phyloP scores from a whole-genome alignment of 129 eudicot genomes.

The Helichrysum umbraculigerum region DNA sequence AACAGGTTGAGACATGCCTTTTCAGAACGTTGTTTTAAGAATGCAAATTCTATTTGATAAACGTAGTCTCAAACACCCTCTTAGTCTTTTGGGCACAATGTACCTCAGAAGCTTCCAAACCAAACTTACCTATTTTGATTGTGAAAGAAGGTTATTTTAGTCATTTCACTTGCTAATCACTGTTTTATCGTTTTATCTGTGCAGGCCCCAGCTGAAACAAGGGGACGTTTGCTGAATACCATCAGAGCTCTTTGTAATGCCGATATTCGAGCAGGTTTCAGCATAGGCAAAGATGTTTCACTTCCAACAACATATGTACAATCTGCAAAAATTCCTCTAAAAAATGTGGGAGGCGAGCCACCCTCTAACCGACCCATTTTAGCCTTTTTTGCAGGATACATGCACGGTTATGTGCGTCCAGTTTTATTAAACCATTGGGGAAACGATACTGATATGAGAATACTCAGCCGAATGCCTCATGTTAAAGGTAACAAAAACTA shows the following conservation, averaged over 20 bases:
- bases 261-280: constrained; percentile 46
- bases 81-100: not conserved
- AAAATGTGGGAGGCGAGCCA: constrained; percentile 54
- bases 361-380: constrained; percentile 42
- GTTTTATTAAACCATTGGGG: constrained; percentile 60
- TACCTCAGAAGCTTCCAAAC: too few relatives aligned
- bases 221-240: constrained; percentile 45
- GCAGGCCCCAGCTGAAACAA: constrained; percentile 71
- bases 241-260: constrained; percentile 68
- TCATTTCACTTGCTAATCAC: not conserved
- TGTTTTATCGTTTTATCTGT: constrained; percentile 10
- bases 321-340: constrained; percentile 46
- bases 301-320: constrained; percentile 57
- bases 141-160: not conserved
- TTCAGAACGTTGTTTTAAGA: too few relatives aligned
- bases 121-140: too few relatives aligned
- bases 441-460: constrained; percentile 64
- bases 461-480: constrained; percentile 47
- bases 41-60: too few relatives aligned
- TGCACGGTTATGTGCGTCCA: constrained; percentile 69
- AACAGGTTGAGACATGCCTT: too few relatives aligned
- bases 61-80: too few relatives aligned
- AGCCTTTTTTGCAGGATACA: constrained; percentile 66
- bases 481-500: constrained; percentile 66
- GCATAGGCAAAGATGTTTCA: constrained; percentile 58